phyloP scores from a whole-genome alignment of 192 early-diverging fungal species.

The Podila horticola region DNA sequence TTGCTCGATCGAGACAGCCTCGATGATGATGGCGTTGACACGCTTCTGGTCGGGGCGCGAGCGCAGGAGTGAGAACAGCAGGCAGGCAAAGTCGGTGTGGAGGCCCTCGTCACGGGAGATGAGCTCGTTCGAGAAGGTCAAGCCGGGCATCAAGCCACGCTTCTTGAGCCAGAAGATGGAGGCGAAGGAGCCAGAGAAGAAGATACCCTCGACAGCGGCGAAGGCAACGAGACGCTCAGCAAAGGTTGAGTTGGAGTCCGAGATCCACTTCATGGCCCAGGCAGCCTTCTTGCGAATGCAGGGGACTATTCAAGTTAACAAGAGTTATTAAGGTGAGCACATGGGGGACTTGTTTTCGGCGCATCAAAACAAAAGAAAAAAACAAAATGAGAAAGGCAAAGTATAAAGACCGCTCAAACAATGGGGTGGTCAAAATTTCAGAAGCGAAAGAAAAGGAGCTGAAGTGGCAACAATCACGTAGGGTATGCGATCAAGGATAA shows the following conservation, averaged over 20 bases:
- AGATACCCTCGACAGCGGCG: slow-evolving; percentile 98
- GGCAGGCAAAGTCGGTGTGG: slow-evolving; percentile 97
- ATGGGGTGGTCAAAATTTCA: not conserved
- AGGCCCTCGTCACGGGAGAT: slow-evolving; percentile 98
- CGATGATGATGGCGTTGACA: slow-evolving; percentile 78
- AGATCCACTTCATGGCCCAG: slow-evolving; percentile 97
- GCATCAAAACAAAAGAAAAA: slow-evolving; percentile 2
- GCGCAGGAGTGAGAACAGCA: slow-evolving; percentile 86
- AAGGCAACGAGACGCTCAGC: slow-evolving; percentile 95
- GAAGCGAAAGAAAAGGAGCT: not conserved
- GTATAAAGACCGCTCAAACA: not conserved
- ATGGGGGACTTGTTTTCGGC: not conserved
- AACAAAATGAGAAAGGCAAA: slow-evolving; percentile 6
- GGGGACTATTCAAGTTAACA: slow-evolving; percentile 69
- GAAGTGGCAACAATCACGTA: not conserved
- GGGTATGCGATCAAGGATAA: not conserved
- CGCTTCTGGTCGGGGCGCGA: slow-evolving; percentile 74
- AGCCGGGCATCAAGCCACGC: slow-evolving; percentile 96
- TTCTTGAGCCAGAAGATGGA: slow-evolving; percentile 99
- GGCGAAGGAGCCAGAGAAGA: slow-evolving; percentile 98
- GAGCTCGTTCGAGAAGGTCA: slow-evolving; percentile 98
- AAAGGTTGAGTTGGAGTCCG: slow-evolving; percentile 81
- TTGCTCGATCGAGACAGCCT: slow-evolving; percentile 95
- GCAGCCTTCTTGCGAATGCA: slow-evolving; percentile 97
- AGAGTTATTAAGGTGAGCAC: slow-evolving; percentile 1